A percentile compares a stretch with the other conserved stretches of the same genome.
These are phyloP conservation scores for Adansonia madagascariensis DNA, from an alignment of 441 rosid species.

Conservation along the genomic window DNA sequence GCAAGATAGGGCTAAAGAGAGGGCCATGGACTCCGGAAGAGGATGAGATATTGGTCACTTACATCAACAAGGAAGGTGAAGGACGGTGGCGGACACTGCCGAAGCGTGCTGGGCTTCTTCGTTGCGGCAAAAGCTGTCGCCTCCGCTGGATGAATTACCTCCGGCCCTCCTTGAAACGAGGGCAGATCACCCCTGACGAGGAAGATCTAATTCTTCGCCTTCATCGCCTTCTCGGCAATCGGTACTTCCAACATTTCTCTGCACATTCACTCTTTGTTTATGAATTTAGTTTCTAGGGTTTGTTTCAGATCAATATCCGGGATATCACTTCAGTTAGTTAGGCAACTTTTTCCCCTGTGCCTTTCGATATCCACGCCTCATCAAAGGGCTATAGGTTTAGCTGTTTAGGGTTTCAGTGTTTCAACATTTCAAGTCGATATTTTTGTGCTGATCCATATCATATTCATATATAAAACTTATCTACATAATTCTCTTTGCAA, in stretches of 20 bases:
- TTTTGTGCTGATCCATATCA: background rate
- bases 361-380: background rate
- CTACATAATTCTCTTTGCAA: no score
- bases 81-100: constrained; percentile 32
- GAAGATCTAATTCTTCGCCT: constrained; percentile 33
- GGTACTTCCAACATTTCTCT: constrained; percentile 18
- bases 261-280: background rate
- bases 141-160: constrained; percentile 33
- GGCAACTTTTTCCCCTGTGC: no score
- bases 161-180: constrained; percentile 28
- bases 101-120: constrained; percentile 28
- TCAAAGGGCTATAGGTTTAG: background rate
- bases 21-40: constrained; percentile 31
- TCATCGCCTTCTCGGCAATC: constrained; percentile 30
- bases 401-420: background rate
- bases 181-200: constrained; percentile 28
- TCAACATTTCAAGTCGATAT: background rate
- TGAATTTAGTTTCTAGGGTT: background rate
- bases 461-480: background rate
- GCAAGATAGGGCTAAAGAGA: constrained; percentile 23
- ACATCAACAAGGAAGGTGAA: constrained; percentile 29
- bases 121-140: constrained; percentile 31
- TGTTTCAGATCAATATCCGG: background rate
- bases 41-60: constrained; percentile 22
- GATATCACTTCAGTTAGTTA: background rate